phyloP scores from a whole-genome alignment of 2,329 filamentous ascomycete species.

The Coleophoma crateriformis region DNA sequence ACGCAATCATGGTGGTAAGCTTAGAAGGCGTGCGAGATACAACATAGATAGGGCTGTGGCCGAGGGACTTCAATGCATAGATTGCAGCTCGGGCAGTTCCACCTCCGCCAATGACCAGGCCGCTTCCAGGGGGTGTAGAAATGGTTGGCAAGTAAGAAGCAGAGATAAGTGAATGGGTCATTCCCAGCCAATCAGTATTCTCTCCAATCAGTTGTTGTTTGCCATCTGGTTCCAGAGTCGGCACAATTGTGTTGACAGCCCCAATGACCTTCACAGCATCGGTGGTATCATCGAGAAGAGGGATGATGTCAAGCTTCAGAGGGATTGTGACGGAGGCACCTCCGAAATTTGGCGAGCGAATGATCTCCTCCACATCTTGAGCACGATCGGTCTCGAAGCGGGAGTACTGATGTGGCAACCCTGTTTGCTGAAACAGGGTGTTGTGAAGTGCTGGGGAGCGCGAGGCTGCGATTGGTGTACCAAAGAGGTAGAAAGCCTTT shows the following conservation, averaged over 20 bases:
- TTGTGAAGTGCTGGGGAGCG: conserved; percentile 90
- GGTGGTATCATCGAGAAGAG: conserved; percentile 72
- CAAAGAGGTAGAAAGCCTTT: conserved; percentile 82
- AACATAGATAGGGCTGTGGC: conserved; percentile 81
- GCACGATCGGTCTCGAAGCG: conserved; percentile 67
- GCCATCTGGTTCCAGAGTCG: conserved; percentile 35
- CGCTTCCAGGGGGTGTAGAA: conserved; percentile 40
- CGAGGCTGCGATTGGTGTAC: conserved; percentile 75
- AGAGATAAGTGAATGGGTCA: conserved; percentile 64
- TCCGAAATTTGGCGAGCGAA: conserved; percentile 72
- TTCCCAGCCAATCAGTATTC: conserved; percentile 96
- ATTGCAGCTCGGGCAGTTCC: conserved; percentile 90
- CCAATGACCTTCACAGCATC: conserved; percentile 78
- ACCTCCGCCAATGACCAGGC: conserved; percentile 82
- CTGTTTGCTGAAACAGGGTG: conserved; percentile 67
- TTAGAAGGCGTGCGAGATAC: conserved; percentile 71
- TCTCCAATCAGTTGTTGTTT: conserved; percentile 63
- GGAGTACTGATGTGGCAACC: conserved; percentile 80
- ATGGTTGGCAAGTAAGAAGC: conserved; percentile 19
- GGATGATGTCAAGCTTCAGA: conserved; percentile 83
- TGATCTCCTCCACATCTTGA: conserved; percentile 54
- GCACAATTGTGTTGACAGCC: conserved; percentile 90
- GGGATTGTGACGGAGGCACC: conserved; percentile 96
- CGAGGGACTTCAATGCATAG: conserved; percentile 78
- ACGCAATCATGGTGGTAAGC: conserved; percentile 58